Conservation (phyloP, 108 stramenopile species). For the Cyclotella distinguenda region DNA sequence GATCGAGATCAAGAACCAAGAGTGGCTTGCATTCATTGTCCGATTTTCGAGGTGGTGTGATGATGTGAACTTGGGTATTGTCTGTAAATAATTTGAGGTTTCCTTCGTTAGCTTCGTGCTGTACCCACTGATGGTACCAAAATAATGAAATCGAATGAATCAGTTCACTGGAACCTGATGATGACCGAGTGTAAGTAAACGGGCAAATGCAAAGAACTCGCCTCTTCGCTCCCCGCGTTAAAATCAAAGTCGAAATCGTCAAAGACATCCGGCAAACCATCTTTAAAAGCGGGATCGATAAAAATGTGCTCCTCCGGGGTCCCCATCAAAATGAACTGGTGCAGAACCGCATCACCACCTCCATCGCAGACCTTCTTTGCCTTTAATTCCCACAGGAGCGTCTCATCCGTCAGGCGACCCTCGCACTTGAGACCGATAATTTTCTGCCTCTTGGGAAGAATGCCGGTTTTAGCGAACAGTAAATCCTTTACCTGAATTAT, state of each 20-base stretch:
- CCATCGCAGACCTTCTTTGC: slow-evolving; percentile 50
- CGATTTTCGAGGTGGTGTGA: slow-evolving; percentile 72
- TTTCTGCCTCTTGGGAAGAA: slow-evolving; percentile 89
- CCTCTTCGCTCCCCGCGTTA: slow-evolving; percentile 65
- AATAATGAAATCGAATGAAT: background rate
- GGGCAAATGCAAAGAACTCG: background rate
- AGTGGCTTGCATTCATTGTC: slow-evolving; percentile 62
- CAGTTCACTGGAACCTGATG: background rate
- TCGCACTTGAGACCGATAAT: slow-evolving; percentile 78
- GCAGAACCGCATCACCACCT: slow-evolving; percentile 23
- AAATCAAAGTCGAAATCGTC: slow-evolving; percentile 93
- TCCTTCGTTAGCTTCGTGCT: slow-evolving; percentile 82
- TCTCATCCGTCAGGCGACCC: slow-evolving; percentile 59
- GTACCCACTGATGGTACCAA: slow-evolving; percentile 55
- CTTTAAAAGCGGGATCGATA: slow-evolving; percentile 80
- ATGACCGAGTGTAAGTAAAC: background rate
- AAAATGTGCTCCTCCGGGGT: slow-evolving; percentile 91
- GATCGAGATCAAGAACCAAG: slow-evolving; percentile 94
- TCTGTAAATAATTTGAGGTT: slow-evolving; percentile 88
- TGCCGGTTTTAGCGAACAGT: slow-evolving; percentile 61
- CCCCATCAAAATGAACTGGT: slow-evolving; percentile 94
- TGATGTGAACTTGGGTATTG: slow-evolving; percentile 80
- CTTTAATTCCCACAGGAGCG: slow-evolving; percentile 62
- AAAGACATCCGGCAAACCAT: slow-evolving; percentile 83
- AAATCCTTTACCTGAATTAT: slow-evolving; percentile 66